Base-by-base conservation (phyloP, 23 red algal species). In the Gracilaria caudata region DNA sequence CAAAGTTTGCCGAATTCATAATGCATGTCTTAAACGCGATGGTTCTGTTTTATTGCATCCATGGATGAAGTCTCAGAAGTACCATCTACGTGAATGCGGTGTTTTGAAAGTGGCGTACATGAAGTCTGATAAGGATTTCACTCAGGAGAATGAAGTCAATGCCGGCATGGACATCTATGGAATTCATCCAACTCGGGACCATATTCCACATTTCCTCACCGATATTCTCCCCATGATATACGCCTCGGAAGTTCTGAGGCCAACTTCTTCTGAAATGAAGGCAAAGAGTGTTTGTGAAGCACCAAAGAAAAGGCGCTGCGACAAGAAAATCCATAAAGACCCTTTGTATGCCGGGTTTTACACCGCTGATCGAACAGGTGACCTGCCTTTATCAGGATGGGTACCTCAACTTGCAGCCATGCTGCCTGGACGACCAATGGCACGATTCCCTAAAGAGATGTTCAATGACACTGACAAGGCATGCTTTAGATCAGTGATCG, bases 41-140 rank as follows among this genome's bases (percentile, higher is more conserved):
- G 80, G 79, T 28, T 39, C 90, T 19, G 34, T 93, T 68, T 64
- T 93, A 13, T 28, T 93, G n/a, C 90, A 82, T 78, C 30, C 64
- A 68, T 84, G 81, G 81, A 86, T 93, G 90, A 82, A 85, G 57
- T 78, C 68, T 36, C 78, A 93, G 33, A 68, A 93, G 41, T 41
- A 43, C 17, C 64, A 70, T 55, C 49, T 93, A 24, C 81, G 81
- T 0, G 51, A 80, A 64, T 93, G 90, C 21, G 79, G 80, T 13
- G 79, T 86, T 34, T 36, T 78, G 10, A 77, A 77, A 11, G 39
- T 93, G 29, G 34, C 26, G 68, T 87, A 87, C 51, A 77, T 87
- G 83, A 77, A 87, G 28, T 77, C 68, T 29, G 83, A 76, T 7
- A 57, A 51, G 7, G 83, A 74, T 13, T 93, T 85, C 41, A 34